Evolutionary conservation across 139 green algal genomes (phyloP).

Genomic region (Micractinium sp.): DNA sequence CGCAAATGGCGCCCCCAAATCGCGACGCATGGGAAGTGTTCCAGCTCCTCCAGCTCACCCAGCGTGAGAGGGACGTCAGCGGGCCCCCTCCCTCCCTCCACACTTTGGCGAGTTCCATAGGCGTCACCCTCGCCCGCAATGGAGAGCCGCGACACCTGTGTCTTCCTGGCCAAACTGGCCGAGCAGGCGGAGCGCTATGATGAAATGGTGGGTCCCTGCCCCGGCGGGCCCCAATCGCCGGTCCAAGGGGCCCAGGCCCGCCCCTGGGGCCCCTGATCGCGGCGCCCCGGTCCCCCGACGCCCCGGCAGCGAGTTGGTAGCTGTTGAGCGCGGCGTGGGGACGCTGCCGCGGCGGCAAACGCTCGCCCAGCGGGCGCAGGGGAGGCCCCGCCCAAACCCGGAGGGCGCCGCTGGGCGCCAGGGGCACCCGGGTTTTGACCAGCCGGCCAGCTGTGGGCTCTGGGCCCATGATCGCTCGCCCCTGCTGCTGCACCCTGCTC

Average conservation of each 20-base stretch:
- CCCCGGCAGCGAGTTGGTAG: constrained; percentile 4
- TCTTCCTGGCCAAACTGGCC: constrained; percentile 91
- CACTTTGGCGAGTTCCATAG: background rate
- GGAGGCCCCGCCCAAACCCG: background rate
- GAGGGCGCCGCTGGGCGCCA: background rate
- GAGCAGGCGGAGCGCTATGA: constrained; percentile 98
- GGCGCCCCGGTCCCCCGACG: background rate
- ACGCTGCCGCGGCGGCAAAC: background rate
- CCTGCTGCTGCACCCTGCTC: background rate
- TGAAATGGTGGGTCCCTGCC: constrained; percentile 80
- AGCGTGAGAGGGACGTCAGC: background rate
- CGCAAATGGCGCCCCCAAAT: background rate
- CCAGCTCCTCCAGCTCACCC: background rate
- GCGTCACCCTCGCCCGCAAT: background rate
- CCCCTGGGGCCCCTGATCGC: background rate
- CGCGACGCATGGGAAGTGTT: background rate
- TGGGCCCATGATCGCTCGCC: background rate
- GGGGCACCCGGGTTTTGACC: constrained; percentile 9
- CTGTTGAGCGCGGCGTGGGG: constrained; percentile 20
- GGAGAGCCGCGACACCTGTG: constrained; percentile 17
- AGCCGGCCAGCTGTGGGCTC: background rate
- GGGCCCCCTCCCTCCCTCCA: background rate
- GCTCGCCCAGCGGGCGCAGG: background rate
- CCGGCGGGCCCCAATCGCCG: background rate
- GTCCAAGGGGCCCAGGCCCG: background rate